Base-by-base conservation (phyloP, 768 basidiomycete genomes). In the Podaxis rugospora region DNA sequence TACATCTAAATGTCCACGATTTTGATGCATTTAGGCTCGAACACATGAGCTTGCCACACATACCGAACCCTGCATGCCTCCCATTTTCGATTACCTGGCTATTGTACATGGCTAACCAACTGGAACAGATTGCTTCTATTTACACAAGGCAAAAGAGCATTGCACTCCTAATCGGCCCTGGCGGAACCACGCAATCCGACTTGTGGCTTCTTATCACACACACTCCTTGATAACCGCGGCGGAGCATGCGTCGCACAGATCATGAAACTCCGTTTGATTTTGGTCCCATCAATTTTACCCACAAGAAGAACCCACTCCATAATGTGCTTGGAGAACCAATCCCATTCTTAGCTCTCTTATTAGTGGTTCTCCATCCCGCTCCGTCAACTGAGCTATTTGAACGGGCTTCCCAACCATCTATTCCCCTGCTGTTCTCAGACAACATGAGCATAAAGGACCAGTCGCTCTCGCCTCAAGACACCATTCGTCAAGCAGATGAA, bases 401-500 rank as follows among this genome's bases (percentile, higher is more conserved):
- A 44, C 18, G 42, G 18, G 18, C 16, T 16, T n/a, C 18, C 52
- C 36, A 3, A 53, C n/a, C 52, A 18, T 36, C 23, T 18, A 14
- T 23, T 9, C 52, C 18, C 7, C 7, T 2, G 2, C 32, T 32
- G 7, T 32, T 9, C 32, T 21, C 14, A 9, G 36, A 40, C 11
- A 28, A 6, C 5, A 58, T 58, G 57, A 50, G 5, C 21, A 1
- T 44, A n/a, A 11, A 50, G 36, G 27, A 39, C 18, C 57, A 58
- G 16, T 18, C 16, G 18, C 42, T 6, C 13, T 13, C 42, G 18
- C 56, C 53, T 2, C 50, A 51, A 27, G 52, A 62, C 11, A 59
- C 57, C 4, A 61, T 63, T 18, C 58, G 62, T 35, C 63, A 61
- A 50, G 70, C 70, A 23, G 78, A 79, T 57, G 78, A 77, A 46